Base-by-base conservation (phyloP, 2,329 filamentous ascomycete species). In the Aureobasidium sp. region DNA sequence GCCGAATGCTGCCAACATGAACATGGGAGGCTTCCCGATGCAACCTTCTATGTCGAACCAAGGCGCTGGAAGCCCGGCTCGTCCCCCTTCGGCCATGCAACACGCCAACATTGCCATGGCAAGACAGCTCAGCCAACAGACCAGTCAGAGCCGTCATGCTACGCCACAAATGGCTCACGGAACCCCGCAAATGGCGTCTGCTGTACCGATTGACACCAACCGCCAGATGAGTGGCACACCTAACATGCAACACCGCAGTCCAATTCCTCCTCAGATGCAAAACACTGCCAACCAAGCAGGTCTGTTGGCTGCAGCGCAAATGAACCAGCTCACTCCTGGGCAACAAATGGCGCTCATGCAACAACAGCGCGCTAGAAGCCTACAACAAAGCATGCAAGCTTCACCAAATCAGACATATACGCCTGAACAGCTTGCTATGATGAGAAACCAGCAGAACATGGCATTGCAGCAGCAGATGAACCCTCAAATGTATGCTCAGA, bases 31-130 rank as follows among this genome's bases (percentile, higher is more conserved):
- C 27, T 78, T 79, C 42, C 74, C 77, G 4, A 80, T 80, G 78
- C 72, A 87, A 65, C 80, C 81, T 39, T 85, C 84, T 31, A 84
- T 82, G 53, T 88, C 87, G 1, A 87, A 81, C 67, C 86, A 89
- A 79, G 86, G 85, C 22, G 84, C 79, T 57, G 75, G 74, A 22
- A 90, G 87, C 68, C 87, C 87, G 29, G 78, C 85, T 20, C 79
- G 87, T 48, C 86, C 87, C 17, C 77, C 86, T 0, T 89, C 87
- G 17, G 85, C 86, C 3, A 85, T 73, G 66, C 71, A 70, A 52
- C 70, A 73, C 55, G 66, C 68, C 12, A 67, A 67, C 37, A 66
- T 71, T 17, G 65, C 64, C 6, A 76, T 76, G 74, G 70, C 68
- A 14, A 66, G 74, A 58, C 72, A 75, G 52, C 64, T 68, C 56